These are phyloP conservation scores for Teratosphaeria destructans DNA, from an alignment of 2,329 filamentous ascomycete genomes.

Conservation along the genomic window DNA sequence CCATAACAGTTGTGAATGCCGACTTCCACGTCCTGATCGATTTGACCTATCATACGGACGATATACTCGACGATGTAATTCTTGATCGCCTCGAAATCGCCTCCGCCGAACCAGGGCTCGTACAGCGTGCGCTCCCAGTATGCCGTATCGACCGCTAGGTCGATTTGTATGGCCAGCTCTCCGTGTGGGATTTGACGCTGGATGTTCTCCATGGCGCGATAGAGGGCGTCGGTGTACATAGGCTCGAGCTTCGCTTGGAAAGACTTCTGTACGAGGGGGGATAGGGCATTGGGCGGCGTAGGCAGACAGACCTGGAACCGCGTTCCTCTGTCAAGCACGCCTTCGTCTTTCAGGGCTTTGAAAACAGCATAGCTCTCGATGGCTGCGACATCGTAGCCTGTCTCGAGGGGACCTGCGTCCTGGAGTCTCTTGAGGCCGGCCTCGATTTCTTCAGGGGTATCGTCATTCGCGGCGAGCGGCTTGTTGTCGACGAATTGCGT, in stretches of 20 bases:
- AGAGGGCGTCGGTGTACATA: conserved; percentile 25
- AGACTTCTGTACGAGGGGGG: conserved; percentile 16
- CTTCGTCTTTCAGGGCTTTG: conserved; percentile 19
- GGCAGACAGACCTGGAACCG: conserved; percentile 28
- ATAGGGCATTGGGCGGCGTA: conserved; percentile 18
- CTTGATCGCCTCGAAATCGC: conserved; percentile 23
- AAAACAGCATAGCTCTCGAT: conserved; percentile 26
- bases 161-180: conserved; percentile 29
- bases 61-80: conserved; percentile 27
- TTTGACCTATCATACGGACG: conserved; percentile 19
- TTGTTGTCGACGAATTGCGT: conserved; percentile 15
- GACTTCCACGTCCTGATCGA: conserved; percentile 30
- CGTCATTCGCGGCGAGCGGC: conserved; percentile 7
- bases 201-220: conserved; percentile 19
- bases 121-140: conserved; percentile 21
- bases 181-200: conserved; percentile 24
- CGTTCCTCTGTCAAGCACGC: conserved; percentile 19
- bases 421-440: conserved; percentile 11
- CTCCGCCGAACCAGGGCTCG: conserved; percentile 26
- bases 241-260: conserved; percentile 23
- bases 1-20: conserved; percentile 42
- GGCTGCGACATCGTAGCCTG: conserved; percentile 25
- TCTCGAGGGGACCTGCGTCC: conserved; percentile 11
- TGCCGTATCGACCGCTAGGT: conserved; percentile 26
- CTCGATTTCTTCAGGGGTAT: conserved; percentile 15